Evolutionary conservation across 2,329 filamentous ascomycete genomes (phyloP).

Genomic region (Sphaceloma murrayae): DNA sequence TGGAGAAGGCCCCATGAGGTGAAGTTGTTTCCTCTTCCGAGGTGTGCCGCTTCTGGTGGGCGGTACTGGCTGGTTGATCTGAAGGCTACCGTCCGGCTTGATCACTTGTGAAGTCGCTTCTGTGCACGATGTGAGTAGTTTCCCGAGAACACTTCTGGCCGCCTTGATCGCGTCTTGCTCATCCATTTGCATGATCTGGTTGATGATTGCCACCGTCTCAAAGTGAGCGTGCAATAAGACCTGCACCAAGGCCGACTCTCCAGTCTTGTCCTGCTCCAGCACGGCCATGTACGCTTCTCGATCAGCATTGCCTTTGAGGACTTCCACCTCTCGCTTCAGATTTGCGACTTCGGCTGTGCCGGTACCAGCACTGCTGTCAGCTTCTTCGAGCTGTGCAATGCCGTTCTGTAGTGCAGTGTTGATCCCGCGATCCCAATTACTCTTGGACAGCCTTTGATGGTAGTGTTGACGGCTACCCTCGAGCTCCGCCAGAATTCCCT

Average conservation of each 20-base stretch:
- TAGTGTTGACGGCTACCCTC: conserved; percentile 86
- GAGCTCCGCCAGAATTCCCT: conserved; percentile 79
- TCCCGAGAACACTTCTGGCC: conserved; percentile 66
- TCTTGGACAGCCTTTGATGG: conserved; percentile 70
- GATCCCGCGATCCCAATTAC: conserved; percentile 77
- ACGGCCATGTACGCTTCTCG: conserved; percentile 69
- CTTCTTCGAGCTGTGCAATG: conserved; percentile 63
- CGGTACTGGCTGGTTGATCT: conserved; percentile 55
- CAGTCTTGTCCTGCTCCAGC: conserved; percentile 71
- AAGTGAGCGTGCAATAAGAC: conserved; percentile 83
- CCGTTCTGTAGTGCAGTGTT: conserved; percentile 83
- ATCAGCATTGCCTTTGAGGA: conserved; percentile 73
- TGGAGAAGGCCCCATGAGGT: conserved; percentile 40
- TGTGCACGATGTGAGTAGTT: conserved; percentile 67
- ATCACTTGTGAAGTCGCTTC: conserved; percentile 72
- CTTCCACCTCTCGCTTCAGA: conserved; percentile 71
- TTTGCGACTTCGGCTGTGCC: conserved; percentile 54
- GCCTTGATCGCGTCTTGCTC: conserved; percentile 74
- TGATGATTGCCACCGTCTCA: conserved; percentile 75
- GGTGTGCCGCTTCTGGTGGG: conserved; percentile 66
- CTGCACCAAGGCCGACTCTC: conserved; percentile 70
- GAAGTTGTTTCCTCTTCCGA: conserved; percentile 53
- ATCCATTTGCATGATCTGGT: conserved; percentile 70
- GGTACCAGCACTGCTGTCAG: conserved; percentile 54
- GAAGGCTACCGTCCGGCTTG: conserved; percentile 69